phyloP scores from a whole-genome alignment of 2,329 filamentous ascomycete species.

The Cercospora sp. region DNA sequence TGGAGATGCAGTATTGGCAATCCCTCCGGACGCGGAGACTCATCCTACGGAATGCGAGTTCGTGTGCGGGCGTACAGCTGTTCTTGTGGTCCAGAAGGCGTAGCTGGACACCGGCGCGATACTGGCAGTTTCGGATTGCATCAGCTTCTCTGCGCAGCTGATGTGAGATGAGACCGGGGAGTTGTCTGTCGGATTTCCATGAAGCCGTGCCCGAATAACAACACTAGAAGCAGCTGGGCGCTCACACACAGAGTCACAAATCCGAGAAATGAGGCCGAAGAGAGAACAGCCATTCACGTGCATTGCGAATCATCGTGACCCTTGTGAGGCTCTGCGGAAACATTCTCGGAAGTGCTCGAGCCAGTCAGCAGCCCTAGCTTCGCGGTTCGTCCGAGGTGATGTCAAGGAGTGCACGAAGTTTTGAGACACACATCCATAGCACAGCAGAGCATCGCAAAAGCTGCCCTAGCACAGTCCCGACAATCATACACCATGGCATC shows the following conservation, averaged over 20 bases:
- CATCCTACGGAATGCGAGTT: background rate
- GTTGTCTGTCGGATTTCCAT: background rate
- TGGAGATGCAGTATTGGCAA: background rate
- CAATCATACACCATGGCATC: slow-evolving; percentile 12
- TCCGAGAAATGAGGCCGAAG: background rate
- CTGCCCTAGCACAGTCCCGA: background rate
- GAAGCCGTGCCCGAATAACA: background rate
- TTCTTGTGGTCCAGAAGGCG: background rate
- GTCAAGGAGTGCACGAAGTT: slow-evolving; percentile 9
- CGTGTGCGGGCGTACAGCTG: background rate
- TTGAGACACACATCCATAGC: background rate
- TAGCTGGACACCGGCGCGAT: background rate
- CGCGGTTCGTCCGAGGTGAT: slow-evolving; percentile 11
- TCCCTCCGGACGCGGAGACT: background rate
- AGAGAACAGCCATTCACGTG: slow-evolving; percentile 1
- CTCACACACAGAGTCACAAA: background rate
- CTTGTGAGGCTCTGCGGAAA: slow-evolving; percentile 23
- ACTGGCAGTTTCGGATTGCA: background rate
- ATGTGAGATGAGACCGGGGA: background rate
- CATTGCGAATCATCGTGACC: background rate
- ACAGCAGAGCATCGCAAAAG: background rate
- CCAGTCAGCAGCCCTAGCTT: slow-evolving; percentile 1
- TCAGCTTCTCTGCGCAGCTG: background rate
- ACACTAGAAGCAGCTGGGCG: background rate
- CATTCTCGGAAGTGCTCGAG: background rate